A percentile compares a stretch with the other conserved stretches of the same genome.
Conservation (phyloP, 2,329 filamentous ascomycete species). For the Passalora sequoiae region DNA sequence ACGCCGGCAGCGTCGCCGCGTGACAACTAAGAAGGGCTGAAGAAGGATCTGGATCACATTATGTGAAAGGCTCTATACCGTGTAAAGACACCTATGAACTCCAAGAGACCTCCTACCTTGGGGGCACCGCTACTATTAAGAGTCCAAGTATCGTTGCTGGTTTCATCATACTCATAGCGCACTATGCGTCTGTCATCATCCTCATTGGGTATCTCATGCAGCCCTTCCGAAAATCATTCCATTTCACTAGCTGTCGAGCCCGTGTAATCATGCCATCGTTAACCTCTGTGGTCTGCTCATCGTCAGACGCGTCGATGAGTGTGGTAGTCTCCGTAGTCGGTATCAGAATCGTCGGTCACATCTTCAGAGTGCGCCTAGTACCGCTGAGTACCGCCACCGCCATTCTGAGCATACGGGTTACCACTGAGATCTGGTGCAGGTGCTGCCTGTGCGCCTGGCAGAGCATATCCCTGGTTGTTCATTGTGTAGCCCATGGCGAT, state of each 20-base stretch:
- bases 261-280: background rate
- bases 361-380: slow-evolving; percentile 12
- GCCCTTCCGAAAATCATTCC: background rate
- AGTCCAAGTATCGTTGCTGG: background rate
- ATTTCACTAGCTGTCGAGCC: background rate
- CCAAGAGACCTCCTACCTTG: background rate
- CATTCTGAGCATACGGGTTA: slow-evolving; percentile 32
- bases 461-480: slow-evolving; percentile 19
- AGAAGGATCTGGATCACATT: too few species aligned
- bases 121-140: background rate
- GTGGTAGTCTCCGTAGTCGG: background rate
- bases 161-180: slow-evolving; percentile 4
- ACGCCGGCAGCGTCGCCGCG: too few species aligned
- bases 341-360: slow-evolving; percentile 2
- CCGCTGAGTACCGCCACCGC: slow-evolving; percentile 11
- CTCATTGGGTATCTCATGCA: slow-evolving; percentile 2
- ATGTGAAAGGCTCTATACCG: background rate
- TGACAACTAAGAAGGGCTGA: too few species aligned
- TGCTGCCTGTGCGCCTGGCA: slow-evolving; percentile 8
- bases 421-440: slow-evolving; percentile 30
- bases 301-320: background rate
- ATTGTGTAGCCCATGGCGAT: slow-evolving; percentile 24
- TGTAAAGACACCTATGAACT: background rate
- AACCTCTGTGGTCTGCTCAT: slow-evolving; percentile 1
- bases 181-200: background rate